These are phyloP conservation scores for Prunus fruticosa DNA, from an alignment of 306 rosid genomes.

Conservation along the genomic window DNA sequence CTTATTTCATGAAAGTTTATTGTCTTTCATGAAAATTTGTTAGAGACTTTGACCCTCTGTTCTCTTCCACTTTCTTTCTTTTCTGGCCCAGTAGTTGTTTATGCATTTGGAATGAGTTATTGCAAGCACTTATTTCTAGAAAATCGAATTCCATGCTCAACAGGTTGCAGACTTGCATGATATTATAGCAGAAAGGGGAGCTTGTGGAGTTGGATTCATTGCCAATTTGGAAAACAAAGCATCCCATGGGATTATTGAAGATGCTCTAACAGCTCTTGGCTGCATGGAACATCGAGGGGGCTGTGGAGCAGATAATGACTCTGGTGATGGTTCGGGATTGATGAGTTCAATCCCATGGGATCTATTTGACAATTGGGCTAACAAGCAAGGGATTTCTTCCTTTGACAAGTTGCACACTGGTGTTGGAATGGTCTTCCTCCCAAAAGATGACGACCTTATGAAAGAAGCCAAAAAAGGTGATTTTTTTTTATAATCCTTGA, in stretches of 20 bases:
- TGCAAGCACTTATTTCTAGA: conserved; percentile 13
- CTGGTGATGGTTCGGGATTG: conserved; percentile 96
- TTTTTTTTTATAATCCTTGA: conserved; percentile 28
- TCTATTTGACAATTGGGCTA: conserved; percentile 80
- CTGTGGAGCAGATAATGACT: conserved; percentile 97
- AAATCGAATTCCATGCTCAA: conserved; percentile 33
- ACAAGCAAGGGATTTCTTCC: conserved; percentile 73
- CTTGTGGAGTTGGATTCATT: conserved; percentile 97
- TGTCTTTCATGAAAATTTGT: background rate
- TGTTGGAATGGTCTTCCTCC: conserved; percentile 96
- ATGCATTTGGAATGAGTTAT: conserved; percentile 27
- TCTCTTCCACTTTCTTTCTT: background rate
- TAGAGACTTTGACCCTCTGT: background rate
- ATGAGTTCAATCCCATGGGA: conserved; percentile 96
- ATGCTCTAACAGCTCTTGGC: conserved; percentile 89
- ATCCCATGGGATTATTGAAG: conserved; percentile 70
- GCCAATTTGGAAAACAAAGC: conserved; percentile 88
- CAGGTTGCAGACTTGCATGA: conserved; percentile 88
- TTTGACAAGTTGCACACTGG: conserved; percentile 94
- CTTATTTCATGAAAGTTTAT: background rate
- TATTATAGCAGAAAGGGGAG: conserved; percentile 93
- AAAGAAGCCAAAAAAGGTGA: conserved; percentile 86
- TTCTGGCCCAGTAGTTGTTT: conserved; percentile 16
- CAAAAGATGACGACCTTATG: conserved; percentile 54
- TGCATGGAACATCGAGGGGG: conserved; percentile 99